Percentiles rank a stretch among this genome's conserved stretches.
Evolutionary conservation across 495 filamentous ascomycete genomes (phyloP).

Genomic region (Hamigera avellanea): DNA sequence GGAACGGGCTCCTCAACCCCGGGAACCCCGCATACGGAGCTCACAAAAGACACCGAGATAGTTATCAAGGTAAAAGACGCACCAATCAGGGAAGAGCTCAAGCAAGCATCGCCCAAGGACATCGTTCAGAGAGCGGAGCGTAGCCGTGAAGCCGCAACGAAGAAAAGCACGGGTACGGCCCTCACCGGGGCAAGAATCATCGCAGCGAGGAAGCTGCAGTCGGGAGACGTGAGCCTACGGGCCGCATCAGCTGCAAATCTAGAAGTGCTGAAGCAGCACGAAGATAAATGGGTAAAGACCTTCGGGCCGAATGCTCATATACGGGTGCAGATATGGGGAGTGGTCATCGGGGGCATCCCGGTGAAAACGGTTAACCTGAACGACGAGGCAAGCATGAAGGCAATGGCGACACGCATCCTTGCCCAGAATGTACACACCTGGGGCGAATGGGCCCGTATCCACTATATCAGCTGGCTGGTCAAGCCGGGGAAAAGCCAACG

Average conservation of each 20-base stretch:
- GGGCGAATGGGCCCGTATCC: slow-evolving; percentile 4
- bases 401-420: slow-evolving; percentile 2
- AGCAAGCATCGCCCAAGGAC: background rate
- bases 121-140: slow-evolving; percentile 1
- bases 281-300: slow-evolving; percentile 1
- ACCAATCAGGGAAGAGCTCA: background rate
- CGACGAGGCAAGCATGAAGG: background rate
- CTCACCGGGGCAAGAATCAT: slow-evolving; percentile 5
- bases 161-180: background rate
- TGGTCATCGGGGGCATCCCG: slow-evolving; percentile 6
- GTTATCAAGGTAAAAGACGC: slow-evolving; percentile 1
- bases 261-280: slow-evolving; percentile 6
- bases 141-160: background rate
- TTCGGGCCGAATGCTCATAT: slow-evolving; percentile 5
- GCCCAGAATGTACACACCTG: slow-evolving; percentile 2
- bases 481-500: slow-evolving; percentile 1
- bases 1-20: background rate
- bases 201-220: slow-evolving; percentile 7
- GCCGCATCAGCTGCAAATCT: slow-evolving; percentile 2
- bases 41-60: background rate
- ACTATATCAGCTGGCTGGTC: slow-evolving; percentile 5
- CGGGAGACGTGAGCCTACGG: slow-evolving; percentile 5
- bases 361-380: slow-evolving; percentile 4
- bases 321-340: slow-evolving; percentile 9
- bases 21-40: background rate